phyloP scores from a whole-genome alignment of 345 rosid species.

The Anastatica hierochuntica region DNA sequence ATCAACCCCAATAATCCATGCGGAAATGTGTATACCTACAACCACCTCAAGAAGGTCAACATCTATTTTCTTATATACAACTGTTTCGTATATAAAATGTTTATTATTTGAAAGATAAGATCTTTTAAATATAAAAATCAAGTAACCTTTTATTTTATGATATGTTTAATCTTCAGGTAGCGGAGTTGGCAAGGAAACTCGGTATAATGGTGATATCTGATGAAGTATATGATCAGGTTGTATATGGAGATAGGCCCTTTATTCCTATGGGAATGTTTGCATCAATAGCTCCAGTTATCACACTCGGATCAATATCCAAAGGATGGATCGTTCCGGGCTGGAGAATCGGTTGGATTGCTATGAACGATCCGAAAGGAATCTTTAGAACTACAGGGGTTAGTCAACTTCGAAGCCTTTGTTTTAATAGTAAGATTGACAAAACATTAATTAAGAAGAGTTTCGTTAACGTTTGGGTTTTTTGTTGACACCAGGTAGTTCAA shows the following conservation, averaged over 20 bases:
- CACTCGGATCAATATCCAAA: constrained; percentile 48
- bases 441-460: no score
- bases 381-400: constrained; percentile 1
- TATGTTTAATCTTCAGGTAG: constrained; percentile 21
- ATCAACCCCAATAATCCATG: constrained; percentile 28
- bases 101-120: no score
- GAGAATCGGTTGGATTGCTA: constrained; percentile 42
- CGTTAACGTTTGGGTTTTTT: no score
- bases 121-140: no score
- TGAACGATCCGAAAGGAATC: constrained; percentile 27
- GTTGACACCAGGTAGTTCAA: constrained; percentile 25
- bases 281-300: constrained; percentile 34
- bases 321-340: constrained; percentile 49
- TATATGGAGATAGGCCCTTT: constrained; percentile 34
- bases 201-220: constrained; percentile 40
- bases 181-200: constrained; percentile 39
- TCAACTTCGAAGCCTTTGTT: no score
- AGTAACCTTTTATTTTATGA: no score
- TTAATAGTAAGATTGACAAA: no score
- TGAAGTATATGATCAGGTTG: constrained; percentile 33
- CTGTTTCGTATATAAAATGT: no score
- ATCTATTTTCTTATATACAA: no score
- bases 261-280: constrained; percentile 36
- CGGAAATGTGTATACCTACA: constrained; percentile 20
- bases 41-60: constrained; percentile 27